phyloP scores from a whole-genome alignment of 192 early-diverging fungal species.

The Coemansia sp. region DNA sequence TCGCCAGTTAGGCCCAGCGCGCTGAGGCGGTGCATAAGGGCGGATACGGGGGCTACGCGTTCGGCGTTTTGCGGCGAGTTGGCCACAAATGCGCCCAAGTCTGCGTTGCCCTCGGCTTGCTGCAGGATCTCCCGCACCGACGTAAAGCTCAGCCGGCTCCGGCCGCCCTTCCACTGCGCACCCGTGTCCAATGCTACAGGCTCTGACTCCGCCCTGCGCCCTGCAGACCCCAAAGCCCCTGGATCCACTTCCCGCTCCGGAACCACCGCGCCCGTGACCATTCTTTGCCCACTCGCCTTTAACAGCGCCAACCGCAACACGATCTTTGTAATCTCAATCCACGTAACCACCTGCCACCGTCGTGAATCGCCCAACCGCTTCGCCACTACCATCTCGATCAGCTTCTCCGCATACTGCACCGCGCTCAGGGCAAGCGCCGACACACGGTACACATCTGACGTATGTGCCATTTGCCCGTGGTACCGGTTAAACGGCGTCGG shows the following conservation, averaged over 20 bases:
- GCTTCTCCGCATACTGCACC: slow-evolving; percentile 70
- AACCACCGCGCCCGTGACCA: slow-evolving; percentile 41
- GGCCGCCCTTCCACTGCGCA: slow-evolving; percentile 54
- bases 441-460: slow-evolving; percentile 54
- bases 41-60: slow-evolving; percentile 61
- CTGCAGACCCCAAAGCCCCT: slow-evolving; percentile 24
- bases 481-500: slow-evolving; percentile 69
- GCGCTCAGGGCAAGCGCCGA: slow-evolving; percentile 67
- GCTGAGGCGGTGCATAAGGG: slow-evolving; percentile 64
- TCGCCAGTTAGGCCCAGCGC: slow-evolving; percentile 67
- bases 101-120: slow-evolving; percentile 32
- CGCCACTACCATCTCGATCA: slow-evolving; percentile 75
- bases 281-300: slow-evolving; percentile 34
- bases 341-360: slow-evolving; percentile 62
- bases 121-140: slow-evolving; percentile 46
- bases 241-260: slow-evolving; percentile 56
- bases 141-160: slow-evolving; percentile 56
- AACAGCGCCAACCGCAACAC: slow-evolving; percentile 40
- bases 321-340: slow-evolving; percentile 70
- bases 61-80: slow-evolving; percentile 59
- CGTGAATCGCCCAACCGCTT: slow-evolving; percentile 63
- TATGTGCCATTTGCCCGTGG: slow-evolving; percentile 59
- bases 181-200: not conserved
- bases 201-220: not conserved
- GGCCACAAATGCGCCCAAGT: slow-evolving; percentile 21